Base-by-base conservation (phyloP, 805 yeast species). In the Kodamaea laetipori region DNA sequence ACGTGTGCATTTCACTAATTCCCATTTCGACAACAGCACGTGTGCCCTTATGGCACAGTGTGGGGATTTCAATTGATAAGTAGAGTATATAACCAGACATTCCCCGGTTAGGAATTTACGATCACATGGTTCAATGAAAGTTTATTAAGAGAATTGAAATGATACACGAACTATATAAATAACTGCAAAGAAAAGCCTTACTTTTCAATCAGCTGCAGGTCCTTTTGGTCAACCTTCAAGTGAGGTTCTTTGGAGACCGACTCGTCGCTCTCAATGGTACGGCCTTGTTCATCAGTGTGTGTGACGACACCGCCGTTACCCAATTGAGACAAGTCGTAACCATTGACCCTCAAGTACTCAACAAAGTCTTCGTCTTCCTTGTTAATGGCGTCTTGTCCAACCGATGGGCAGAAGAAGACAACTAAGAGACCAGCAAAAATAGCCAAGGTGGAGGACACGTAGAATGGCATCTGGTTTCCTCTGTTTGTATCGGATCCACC, bases 361-460 rank as follows among this genome's bases (percentile, higher is more conserved):
- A 84, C 57, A 67, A 90, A 90, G 41, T 69, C 73, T 25, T 66
- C 70, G 67, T 90, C 97, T 69, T 90, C 97, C 48, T 78, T 73
- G 52, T 78, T 77, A 65, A 90, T 81, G 21, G 94, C 84, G 54
- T 82, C 85, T 66, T 90, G 97, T 57, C 86, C 90, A 39, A 90
- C 81, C 17, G 84, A 70, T 27, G 97, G 97, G 48, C 86, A 70
- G 57, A 78, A 78, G 64, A 89, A 82, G 27, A 86, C 56, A 5
- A 89, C 84, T 39, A 88, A 61, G 24, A 78, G 35, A 2, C 86
- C 95, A 9, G 94, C 77, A 53, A 89, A 73, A 31, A 86, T 55
- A 60, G 95, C 87, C 49, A 90, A 70, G 0, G 87, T 74, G 3
- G 95, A 80, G 10, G 95, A 83, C 41, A 90, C 78, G 74, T 82